Percentiles rank a stretch among this genome's conserved stretches.
Evolutionary conservation across 495 filamentous ascomycete species (phyloP).

Genomic region (Letharia columbiana): DNA sequence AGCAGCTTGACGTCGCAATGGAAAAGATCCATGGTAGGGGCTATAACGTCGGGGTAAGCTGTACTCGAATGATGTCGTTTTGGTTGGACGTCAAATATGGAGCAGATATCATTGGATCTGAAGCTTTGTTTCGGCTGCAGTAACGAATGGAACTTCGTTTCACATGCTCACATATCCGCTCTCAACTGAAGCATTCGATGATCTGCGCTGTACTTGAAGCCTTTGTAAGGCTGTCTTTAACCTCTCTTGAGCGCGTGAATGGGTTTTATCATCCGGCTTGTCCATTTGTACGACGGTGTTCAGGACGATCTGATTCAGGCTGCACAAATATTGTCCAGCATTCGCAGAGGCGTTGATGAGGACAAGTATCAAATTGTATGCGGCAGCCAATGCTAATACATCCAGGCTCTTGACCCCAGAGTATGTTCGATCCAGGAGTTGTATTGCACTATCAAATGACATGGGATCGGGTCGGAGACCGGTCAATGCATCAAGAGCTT

Average conservation of each 20-base stretch:
- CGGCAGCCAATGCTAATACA: constrained; percentile 7
- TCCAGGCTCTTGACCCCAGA: constrained; percentile 9
- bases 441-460: constrained; percentile 6
- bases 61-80: neutral
- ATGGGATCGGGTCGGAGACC: constrained; percentile 1
- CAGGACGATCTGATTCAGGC: constrained; percentile 6
- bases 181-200: constrained; percentile 18
- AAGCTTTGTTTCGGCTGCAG: constrained; percentile 10
- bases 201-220: constrained; percentile 11
- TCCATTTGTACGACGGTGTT: constrained; percentile 1
- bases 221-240: constrained; percentile 2
- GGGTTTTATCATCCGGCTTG: neutral
- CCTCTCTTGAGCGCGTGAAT: neutral
- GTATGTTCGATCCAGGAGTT: constrained; percentile 10
- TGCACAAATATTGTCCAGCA: constrained; percentile 1
- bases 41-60: neutral
- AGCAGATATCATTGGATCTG: neutral
- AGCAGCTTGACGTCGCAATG: neutral
- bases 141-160: constrained; percentile 13
- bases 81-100: neutral
- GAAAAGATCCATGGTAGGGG: constrained; percentile 4
- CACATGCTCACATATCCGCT: constrained; percentile 23
- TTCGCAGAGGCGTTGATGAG: constrained; percentile 1
- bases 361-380: constrained; percentile 3
- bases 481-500: constrained; percentile 1